These are phyloP conservation scores for Colletotrichum horii DNA, from an alignment of 2,329 filamentous ascomycete species.

Conservation along the genomic window DNA sequence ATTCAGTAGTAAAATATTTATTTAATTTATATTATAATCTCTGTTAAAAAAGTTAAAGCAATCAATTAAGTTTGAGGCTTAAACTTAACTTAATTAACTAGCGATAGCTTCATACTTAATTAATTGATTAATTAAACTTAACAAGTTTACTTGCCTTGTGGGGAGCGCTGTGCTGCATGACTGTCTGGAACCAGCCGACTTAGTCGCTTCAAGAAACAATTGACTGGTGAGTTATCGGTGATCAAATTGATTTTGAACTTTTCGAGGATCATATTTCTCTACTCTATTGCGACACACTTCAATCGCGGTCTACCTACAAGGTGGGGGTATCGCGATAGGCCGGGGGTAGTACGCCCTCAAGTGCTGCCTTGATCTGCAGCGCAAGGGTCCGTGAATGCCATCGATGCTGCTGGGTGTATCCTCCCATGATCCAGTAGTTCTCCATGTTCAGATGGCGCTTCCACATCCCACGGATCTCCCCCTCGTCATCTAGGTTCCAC, in stretches of 20 bases:
- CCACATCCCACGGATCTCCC: constrained; percentile 45
- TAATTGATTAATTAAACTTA: no score
- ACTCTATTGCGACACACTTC: not conserved
- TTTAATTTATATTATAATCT: no score
- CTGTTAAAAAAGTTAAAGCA: no score
- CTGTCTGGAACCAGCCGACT: not conserved
- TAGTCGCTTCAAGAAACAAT: not conserved
- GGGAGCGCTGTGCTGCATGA: no score
- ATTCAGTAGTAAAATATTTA: no score
- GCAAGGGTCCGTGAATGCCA: constrained; percentile 34
- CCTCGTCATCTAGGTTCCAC: constrained; percentile 45
- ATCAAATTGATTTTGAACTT: rapidly evolving
- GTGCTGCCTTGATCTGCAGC: constrained; percentile 38
- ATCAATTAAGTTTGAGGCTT: no score
- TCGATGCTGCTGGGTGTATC: constrained; percentile 34
- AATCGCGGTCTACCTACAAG: not conserved
- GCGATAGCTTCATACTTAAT: no score
- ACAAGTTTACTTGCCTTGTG: no score
- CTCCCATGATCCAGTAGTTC: constrained; percentile 40
- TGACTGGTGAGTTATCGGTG: not conserved
- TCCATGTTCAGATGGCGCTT: constrained; percentile 35
- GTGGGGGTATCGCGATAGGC: not conserved
- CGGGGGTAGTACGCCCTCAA: constrained; percentile 36
- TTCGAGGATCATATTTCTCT: rapidly evolving
- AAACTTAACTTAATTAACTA: no score